Base-by-base conservation (phyloP, 2,329 filamentous ascomycete species). In the Myotisia sp. region DNA sequence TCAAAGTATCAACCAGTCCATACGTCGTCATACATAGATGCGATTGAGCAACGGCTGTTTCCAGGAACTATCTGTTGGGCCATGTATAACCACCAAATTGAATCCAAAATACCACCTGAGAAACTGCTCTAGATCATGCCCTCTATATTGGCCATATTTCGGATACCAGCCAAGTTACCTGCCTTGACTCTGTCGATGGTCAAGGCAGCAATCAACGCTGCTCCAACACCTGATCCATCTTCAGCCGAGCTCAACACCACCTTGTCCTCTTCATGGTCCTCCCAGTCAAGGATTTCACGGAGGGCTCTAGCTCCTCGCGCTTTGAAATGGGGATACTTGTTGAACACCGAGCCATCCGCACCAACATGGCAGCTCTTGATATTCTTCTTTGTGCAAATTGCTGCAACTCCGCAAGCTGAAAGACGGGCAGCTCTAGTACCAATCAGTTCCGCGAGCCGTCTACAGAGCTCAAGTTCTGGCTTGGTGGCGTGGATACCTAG, bases 281-380 rank as follows among this genome's bases (percentile, higher is more conserved):
- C 74, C 86, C 87, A 95, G 65, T 93, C 87, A 23, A 98, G 74
- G 45, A 98, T 94, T 67, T 98, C 90, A 36, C 83, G 76, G 34
- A 98, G 71, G 18, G 90, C 90, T 56, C 78, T 70, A 9, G 90
- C 87, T 37, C 87, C 86, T 36, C 90, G 79, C 38, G 76, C 74
- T 69, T 94, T 94, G 73, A 98, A 98, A 63, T 93, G 81, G 8
- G 90, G 90, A 63, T 98, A 98, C 59, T 95, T 95, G 70, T 93
- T 94, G 67, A 98, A 98, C 36, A 98, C 87, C 12, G 83, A 92
- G 23, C 90, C 90, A 54, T 98, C 90, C 33, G 90, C 90, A 49
- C 90, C 90, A 26, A 98, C 90, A 58, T 95, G 90, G 65, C 83
- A 92, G 23, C 72, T 70, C 52, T 79, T 63, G 59, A 86, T 87